Base-by-base conservation (phyloP, 257 asterid species). In the Scutellaria minor region DNA sequence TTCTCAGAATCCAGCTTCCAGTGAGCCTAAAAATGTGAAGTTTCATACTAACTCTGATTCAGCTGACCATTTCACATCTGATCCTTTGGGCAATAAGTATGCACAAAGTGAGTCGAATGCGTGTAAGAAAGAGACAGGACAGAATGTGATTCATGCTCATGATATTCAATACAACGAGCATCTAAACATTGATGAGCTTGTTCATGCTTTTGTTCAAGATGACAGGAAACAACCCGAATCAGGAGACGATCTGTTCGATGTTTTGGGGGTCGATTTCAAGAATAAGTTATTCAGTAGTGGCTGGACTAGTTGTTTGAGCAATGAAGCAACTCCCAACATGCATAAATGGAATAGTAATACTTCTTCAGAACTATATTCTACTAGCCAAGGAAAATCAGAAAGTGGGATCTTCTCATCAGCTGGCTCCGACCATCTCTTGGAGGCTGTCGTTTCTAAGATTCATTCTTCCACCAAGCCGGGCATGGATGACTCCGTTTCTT, bases 201-300 rank as follows among this genome's bases (percentile, higher is more conserved):
- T 66, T 61, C 72, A 77, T 61, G 79, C 70, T 83, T 72, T 80
- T 14, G 58, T 42, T 67, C 81, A 70, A 12, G 82, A 80, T 15
- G 77, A 78, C 45, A 75, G 45, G 41, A 80, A 83, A 68, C 77
- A 74, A 47, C 72, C 79, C 52, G 79, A 63, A 27, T 73, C 88
- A 0, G 91, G 97, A 40, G 93, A 91, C 54, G 98, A 94, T 79
- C 75, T 94, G 82, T 89, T 88, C 41, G 98, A 93, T 74, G 76
- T 90, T 77, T 77, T 90, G 84, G 98, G 98, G 42, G 88, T 88
- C 51, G 97, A 90, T 77, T 90, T 88, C 64, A 90, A 84, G 78
- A 83, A 79, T 67, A 89, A 84, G 57, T 64, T 90, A 47, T 77
- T 91, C 46, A 84, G 79, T 62, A 77, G 84, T 65, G 63, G 81